Base-by-base conservation (phyloP, 805 yeast species). In the Pichia sporocuriosa region DNA sequence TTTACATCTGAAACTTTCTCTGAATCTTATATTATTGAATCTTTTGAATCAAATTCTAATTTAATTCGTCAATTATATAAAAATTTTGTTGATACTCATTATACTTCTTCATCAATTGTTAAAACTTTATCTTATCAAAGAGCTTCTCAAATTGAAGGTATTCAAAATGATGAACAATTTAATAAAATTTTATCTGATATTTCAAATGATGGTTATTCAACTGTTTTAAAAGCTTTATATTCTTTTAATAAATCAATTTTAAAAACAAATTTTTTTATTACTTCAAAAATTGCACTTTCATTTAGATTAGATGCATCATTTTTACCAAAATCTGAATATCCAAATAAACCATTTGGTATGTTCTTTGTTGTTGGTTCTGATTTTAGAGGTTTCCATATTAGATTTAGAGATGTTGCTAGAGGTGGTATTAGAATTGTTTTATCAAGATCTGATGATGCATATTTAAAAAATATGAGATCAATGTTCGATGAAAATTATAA, bases 381-480 rank as follows among this genome's bases (percentile, higher is more conserved):
- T 59, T 90, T 90, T 67, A 77, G 96, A 63, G 98, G 97, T 21
- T 93, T 90, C 83, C 98, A 90, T 61, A 82, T 93, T 48, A 77
- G 98, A 64, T 90, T 90, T 69, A 79, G 96, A 62, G 97, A 90
- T 64, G 88, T 90, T 58, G 95, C 98, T 17, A 79, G 98, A 63
- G 98, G 98, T 63, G 98, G 98, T 62, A 93, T 90, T 54, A 79
- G 98, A 65, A 84, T 90, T 57, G 97, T 90, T 53, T 81, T 81
- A 59, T 84, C 95, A 6, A 77, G 93, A 59, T 82, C 86, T 35
- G 67, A 69, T 44, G 97, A 93, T 65, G 88, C 87, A 38, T 93
- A 87, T 63, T 76, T 81, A 38, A 77, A 79, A 56, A 90, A 93
- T 58, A 81, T 82, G 50, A 79, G 95, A 53, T 84, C 85, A 54